Evolutionary conservation across 2,329 filamentous ascomycete species (phyloP).

Genomic region (Parascedosporium putredinis): DNA sequence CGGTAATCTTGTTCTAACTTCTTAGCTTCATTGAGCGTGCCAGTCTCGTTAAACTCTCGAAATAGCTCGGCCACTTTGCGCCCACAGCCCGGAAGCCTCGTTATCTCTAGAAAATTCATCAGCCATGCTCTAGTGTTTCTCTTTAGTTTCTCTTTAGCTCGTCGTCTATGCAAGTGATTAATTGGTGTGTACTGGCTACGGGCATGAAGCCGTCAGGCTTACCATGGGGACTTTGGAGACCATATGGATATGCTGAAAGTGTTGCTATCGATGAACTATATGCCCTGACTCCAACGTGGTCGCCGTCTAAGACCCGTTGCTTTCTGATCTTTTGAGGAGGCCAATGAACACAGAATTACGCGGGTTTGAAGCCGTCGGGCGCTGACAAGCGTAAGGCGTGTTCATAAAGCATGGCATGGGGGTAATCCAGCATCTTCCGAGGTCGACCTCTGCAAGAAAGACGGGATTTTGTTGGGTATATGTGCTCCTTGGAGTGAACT

Average conservation of each 20-base stretch:
- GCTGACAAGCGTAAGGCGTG: constrained; percentile 64
- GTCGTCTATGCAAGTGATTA: too few species aligned
- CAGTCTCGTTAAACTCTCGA: constrained; percentile 57
- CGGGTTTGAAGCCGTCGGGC: constrained; percentile 56
- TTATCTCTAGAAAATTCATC: constrained; percentile 18
- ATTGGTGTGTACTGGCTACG: too few species aligned
- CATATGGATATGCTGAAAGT: constrained; percentile 66
- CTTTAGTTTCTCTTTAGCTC: too few species aligned
- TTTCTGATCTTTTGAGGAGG: constrained; percentile 63
- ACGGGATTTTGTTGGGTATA: too few species aligned
- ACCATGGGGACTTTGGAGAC: constrained; percentile 31
- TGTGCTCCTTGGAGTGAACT: too few species aligned
- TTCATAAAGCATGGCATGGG: constrained; percentile 57
- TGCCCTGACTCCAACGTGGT: constrained; percentile 71
- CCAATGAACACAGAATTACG: constrained; percentile 69
- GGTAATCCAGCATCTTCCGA: constrained; percentile 63
- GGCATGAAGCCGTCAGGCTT: constrained; percentile 15
- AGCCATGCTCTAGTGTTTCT: not conserved
- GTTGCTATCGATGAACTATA: constrained; percentile 82
- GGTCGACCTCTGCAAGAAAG: constrained; percentile 62
- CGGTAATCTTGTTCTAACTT: constrained; percentile 54
- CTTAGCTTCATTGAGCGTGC: constrained; percentile 51
- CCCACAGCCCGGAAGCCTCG: constrained; percentile 66
- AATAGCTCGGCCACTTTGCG: constrained; percentile 69
- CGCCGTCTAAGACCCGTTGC: constrained; percentile 58